Conservation (phyloP, 305 asterid genomes). For the Solanum hybrid region DNA sequence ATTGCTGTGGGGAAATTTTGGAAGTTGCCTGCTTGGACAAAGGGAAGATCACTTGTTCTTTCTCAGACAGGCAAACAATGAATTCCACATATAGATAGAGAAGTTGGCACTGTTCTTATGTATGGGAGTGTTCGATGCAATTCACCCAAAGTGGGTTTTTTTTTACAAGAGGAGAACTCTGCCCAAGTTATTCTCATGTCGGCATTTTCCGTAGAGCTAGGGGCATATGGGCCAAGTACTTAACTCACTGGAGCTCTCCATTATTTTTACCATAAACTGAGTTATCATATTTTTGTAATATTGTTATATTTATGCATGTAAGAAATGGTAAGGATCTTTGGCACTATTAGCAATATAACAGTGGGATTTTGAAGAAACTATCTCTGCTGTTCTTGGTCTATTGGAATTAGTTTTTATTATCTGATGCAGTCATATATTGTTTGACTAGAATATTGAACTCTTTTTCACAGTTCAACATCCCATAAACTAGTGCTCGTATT, state of each 20-base stretch:
- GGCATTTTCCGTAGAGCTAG: not conserved
- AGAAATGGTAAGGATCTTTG: not conserved
- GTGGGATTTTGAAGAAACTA: not conserved
- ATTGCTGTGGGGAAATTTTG: not conserved
- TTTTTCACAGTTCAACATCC: not conserved
- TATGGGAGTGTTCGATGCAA: not conserved
- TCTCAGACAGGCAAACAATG: not conserved
- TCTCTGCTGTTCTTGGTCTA: not conserved
- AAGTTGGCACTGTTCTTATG: not conserved
- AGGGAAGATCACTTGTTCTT: not conserved
- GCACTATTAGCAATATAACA: not conserved
- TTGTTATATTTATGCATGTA: not conserved
- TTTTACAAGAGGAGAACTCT: not conserved
- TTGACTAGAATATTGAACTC: not conserved
- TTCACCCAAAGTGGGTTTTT: not conserved
- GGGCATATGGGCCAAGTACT: not conserved
- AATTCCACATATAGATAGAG: not conserved
- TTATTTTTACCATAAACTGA: not conserved
- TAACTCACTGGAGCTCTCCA: not conserved
- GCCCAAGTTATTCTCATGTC: not conserved
- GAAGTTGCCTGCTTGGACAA: not conserved
- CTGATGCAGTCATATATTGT: not conserved
- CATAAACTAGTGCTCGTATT: not conserved
- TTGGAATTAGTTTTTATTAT: not conserved
- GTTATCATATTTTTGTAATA: not conserved